Evolutionary conservation across 805 yeast genomes (phyloP).

Genomic region (Grigorovia jiainica): DNA sequence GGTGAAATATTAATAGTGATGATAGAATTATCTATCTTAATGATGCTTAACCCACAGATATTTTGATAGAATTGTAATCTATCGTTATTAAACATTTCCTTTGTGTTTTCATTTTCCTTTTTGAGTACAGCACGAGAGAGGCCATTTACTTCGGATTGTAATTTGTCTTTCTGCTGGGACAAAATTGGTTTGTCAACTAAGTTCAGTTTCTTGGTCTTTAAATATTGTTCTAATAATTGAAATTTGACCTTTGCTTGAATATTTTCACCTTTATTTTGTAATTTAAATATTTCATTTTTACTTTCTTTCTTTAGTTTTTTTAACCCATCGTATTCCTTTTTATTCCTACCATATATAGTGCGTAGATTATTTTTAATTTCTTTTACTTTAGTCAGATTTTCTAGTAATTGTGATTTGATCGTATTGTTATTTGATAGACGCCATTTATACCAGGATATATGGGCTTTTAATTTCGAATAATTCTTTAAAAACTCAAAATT

Average conservation of each 20-base stretch:
- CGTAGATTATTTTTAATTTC: conserved; percentile 19
- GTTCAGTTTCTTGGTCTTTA: conserved; percentile 2
- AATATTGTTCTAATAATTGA: conserved; percentile 11
- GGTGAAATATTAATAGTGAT: background rate
- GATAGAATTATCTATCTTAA: background rate
- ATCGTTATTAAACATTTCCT: background rate
- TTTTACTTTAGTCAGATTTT: conserved; percentile 17
- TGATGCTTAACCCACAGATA: background rate
- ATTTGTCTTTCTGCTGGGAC: conserved; percentile 1
- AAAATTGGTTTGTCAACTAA: conserved; percentile 2
- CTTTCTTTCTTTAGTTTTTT: conserved; percentile 11
- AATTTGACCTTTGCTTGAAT: conserved; percentile 11
- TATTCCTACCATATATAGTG: conserved; percentile 7
- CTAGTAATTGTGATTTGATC: conserved; percentile 28
- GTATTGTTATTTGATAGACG: conserved; percentile 42
- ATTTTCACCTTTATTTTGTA: conserved; percentile 10
- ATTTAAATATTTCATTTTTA: conserved; percentile 14
- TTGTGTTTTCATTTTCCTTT: background rate
- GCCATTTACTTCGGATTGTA: background rate
- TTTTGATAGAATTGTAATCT: background rate
- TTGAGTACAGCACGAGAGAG: background rate
- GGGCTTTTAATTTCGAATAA: conserved; percentile 43
- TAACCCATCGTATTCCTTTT: conserved; percentile 8
- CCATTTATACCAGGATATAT: conserved; percentile 56
- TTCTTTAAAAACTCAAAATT: conserved; percentile 43